These are phyloP conservation scores for Stagonosporopsis chrysanthemi DNA, from an alignment of 2,329 filamentous ascomycete species.

Conservation along the genomic window DNA sequence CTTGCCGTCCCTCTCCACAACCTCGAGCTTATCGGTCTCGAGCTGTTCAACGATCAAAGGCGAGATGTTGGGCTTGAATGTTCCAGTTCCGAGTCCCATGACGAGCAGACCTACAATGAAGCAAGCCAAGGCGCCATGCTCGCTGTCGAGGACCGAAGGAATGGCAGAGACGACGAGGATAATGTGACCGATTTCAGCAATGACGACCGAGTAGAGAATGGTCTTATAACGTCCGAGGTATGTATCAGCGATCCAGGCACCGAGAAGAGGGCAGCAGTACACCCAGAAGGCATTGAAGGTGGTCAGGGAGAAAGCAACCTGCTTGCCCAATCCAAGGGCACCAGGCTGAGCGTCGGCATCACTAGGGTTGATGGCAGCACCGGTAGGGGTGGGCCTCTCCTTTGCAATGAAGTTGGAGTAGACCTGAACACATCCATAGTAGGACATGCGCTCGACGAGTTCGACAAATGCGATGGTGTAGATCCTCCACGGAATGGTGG, in stretches of 20 bases:
- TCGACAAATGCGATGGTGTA: constrained; percentile 49
- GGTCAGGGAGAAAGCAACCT: constrained; percentile 59
- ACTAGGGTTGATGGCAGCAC: constrained; percentile 38
- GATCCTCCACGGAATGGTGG: constrained; percentile 44
- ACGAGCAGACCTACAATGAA: constrained; percentile 65
- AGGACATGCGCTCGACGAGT: constrained; percentile 50
- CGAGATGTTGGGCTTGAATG: constrained; percentile 72
- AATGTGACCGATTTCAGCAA: constrained; percentile 66
- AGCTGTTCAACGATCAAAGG: constrained; percentile 70
- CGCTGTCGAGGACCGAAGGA: constrained; percentile 57
- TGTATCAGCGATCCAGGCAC: constrained; percentile 66
- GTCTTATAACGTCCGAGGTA: constrained; percentile 69
- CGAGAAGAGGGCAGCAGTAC: constrained; percentile 65
- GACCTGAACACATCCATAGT: constrained; percentile 49
- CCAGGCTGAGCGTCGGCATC: constrained; percentile 51
- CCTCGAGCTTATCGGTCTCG: constrained; percentile 60
- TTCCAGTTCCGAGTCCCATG: constrained; percentile 72
- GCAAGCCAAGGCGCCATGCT: constrained; percentile 61
- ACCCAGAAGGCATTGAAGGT: constrained; percentile 65
- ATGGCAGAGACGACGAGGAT: constrained; percentile 64
- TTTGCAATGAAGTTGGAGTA: constrained; percentile 51
- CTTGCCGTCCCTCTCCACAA: constrained; percentile 58
- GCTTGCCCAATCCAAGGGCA: constrained; percentile 64
- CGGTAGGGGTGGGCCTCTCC: constrained; percentile 39
- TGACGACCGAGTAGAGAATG: constrained; percentile 61